Conservation (phyloP, 2,329 filamentous ascomycete species). For the Septoria petroselini region DNA sequence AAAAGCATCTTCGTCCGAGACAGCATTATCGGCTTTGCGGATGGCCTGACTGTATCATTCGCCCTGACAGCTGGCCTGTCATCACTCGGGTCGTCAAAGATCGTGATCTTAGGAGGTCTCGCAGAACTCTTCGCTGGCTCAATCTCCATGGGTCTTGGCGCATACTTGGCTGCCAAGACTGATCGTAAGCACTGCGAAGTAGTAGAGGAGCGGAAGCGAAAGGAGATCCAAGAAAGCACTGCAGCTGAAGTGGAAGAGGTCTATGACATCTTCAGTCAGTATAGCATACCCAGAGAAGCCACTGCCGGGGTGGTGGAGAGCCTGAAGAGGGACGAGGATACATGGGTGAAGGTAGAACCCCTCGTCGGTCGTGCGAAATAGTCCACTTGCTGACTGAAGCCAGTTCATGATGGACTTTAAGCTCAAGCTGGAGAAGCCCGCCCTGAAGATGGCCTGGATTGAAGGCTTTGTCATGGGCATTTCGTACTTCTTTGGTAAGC, state of each 20-base stretch:
- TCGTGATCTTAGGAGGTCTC: constrained; percentile 59
- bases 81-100: constrained; percentile 39
- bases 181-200: constrained; percentile 53
- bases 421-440: constrained; percentile 48
- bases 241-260: constrained; percentile 42
- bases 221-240: constrained; percentile 46
- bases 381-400: background rate
- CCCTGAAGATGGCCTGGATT: constrained; percentile 47
- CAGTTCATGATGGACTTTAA: constrained; percentile 61
- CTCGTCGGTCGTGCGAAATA: background rate
- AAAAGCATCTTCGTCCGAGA: constrained; percentile 55
- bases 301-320: constrained; percentile 50
- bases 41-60: constrained; percentile 77
- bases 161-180: constrained; percentile 64
- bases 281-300: constrained; percentile 47
- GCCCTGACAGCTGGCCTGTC: constrained; percentile 72
- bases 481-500: constrained; percentile 40
- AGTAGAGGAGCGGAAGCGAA: constrained; percentile 48
- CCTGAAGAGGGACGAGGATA: constrained; percentile 49
- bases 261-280: constrained; percentile 50
- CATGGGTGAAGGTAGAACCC: constrained; percentile 45
- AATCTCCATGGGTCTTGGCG: constrained; percentile 75
- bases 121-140: constrained; percentile 73
- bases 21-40: constrained; percentile 71
- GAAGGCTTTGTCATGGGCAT: constrained; percentile 43